phyloP scores from a whole-genome alignment of 352 stramenopile genomes.

The Pythium insidiosum region DNA sequence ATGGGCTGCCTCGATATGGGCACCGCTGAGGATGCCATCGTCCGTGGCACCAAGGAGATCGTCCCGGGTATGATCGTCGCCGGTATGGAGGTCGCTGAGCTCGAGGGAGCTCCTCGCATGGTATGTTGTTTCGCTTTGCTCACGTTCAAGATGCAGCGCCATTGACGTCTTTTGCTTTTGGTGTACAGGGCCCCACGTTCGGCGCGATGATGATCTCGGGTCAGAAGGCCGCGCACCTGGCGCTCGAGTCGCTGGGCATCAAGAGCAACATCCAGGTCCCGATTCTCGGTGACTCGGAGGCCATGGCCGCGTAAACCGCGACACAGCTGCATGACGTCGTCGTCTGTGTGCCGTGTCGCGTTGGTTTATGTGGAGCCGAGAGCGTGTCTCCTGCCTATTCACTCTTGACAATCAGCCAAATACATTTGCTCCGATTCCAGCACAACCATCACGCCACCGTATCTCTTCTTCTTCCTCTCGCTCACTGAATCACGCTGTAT shows the following conservation, averaged over 20 bases:
- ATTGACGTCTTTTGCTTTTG: background rate
- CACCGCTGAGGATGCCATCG: conserved; percentile 52
- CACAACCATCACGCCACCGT: too few species aligned
- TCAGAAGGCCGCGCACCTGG: conserved; percentile 53
- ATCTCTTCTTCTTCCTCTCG: too few species aligned
- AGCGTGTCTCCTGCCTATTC: too few species aligned
- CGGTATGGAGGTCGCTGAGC: conserved; percentile 56
- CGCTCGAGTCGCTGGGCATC: conserved; percentile 46
- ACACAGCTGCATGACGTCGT: too few species aligned
- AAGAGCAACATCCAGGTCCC: conserved; percentile 42
- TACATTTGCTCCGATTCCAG: too few species aligned
- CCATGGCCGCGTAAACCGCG: conserved; percentile 27
- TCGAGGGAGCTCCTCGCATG: conserved; percentile 52
- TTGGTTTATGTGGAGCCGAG: too few species aligned
- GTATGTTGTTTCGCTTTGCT: too few species aligned
- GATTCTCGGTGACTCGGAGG: conserved; percentile 19
- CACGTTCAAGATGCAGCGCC: too few species aligned
- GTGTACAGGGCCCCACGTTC: conserved; percentile 38
- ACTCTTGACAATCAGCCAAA: too few species aligned
- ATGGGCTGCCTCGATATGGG: conserved; percentile 57
- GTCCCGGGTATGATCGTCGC: conserved; percentile 55
- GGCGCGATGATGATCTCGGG: conserved; percentile 65
- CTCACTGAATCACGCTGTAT: too few species aligned
- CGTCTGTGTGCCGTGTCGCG: too few species aligned
- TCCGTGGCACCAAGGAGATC: conserved; percentile 55